Evolutionary conservation across 306 rosid species (phyloP).

Genomic region (Comarum palustre): DNA sequence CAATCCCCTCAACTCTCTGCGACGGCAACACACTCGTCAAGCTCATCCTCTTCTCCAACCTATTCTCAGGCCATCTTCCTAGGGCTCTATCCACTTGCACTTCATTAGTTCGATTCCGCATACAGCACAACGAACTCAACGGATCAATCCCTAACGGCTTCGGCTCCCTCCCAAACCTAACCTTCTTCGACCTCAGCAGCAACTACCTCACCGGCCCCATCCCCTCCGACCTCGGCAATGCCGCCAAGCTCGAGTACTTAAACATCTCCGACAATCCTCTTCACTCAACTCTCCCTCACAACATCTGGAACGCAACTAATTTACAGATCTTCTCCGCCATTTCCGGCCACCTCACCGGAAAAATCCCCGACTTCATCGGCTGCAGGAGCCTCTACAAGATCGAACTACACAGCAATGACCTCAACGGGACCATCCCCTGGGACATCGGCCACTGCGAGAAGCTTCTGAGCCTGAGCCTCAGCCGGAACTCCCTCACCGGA

Average conservation of each 20-base stretch:
- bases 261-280: conserved; percentile 72
- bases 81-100: conserved; percentile 47
- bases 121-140: conserved; percentile 64
- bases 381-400: conserved; percentile 57
- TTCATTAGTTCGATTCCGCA: conserved; percentile 56
- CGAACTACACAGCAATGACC: conserved; percentile 56
- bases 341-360: conserved; percentile 46
- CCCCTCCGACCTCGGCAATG: conserved; percentile 64
- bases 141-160: conserved; percentile 69
- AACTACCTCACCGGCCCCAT: conserved; percentile 64
- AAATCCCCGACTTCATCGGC: conserved; percentile 71
- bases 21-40: conserved; percentile 50
- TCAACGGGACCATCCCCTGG: conserved; percentile 73
- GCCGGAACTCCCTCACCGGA: conserved; percentile 68
- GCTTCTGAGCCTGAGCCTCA: conserved; percentile 52
- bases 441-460: conserved; percentile 78
- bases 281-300: conserved; percentile 40
- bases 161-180: conserved; percentile 52
- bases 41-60: conserved; percentile 66
- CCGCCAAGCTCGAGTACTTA: conserved; percentile 44
- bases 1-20: conserved; percentile 64
- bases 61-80: conserved; percentile 41
- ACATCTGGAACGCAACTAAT: conserved; percentile 58
- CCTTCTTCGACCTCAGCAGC: conserved; percentile 65
- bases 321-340: conserved; percentile 74